Percentiles rank a stretch among this genome's conserved stretches.
Conservation (phyloP, 192 early-diverging fungal species). For the Rhizophagus prolifer region DNA sequence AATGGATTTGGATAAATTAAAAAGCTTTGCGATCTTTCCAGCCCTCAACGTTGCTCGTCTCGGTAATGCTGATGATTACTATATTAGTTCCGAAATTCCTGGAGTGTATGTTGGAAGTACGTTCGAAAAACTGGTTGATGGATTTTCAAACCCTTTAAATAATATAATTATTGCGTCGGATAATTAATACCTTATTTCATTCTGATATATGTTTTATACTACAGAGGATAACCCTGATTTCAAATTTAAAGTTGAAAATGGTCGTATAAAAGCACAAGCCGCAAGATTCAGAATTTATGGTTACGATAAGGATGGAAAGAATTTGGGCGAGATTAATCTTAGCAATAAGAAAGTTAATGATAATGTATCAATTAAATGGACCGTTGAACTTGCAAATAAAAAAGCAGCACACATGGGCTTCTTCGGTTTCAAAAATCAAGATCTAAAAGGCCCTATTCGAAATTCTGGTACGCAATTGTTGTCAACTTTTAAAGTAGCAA, state of each 20-base stretch:
- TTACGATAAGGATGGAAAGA: not conserved
- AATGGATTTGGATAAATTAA: not conserved
- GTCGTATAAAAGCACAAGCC: constrained; percentile 15
- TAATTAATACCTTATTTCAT: no score
- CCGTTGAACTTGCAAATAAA: constrained; percentile 25
- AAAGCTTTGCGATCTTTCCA: constrained; percentile 17
- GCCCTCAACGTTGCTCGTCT: constrained; percentile 13
- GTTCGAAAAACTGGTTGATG: not conserved
- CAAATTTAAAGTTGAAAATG: not conserved
- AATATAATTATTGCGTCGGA: not conserved
- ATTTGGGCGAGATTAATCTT: not conserved
- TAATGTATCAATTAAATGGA: constrained; percentile 8
- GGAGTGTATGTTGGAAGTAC: constrained; percentile 28
- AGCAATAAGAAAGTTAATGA: not conserved
- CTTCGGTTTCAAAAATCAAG: not conserved
- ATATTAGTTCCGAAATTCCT: constrained; percentile 23
- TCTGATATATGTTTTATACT: not conserved
- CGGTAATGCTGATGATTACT: constrained; percentile 15
- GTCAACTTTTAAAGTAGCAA: not conserved
- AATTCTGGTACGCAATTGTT: constrained; percentile 1
- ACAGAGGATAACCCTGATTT: constrained; percentile 8
- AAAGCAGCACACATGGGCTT: constrained; percentile 16
- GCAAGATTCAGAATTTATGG: constrained; percentile 26
- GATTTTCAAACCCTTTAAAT: not conserved
- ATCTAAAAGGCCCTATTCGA: not conserved